Conservation (phyloP, 2,329 filamentous ascomycete species). For the Magnaporthiopsis rhizophila region DNA sequence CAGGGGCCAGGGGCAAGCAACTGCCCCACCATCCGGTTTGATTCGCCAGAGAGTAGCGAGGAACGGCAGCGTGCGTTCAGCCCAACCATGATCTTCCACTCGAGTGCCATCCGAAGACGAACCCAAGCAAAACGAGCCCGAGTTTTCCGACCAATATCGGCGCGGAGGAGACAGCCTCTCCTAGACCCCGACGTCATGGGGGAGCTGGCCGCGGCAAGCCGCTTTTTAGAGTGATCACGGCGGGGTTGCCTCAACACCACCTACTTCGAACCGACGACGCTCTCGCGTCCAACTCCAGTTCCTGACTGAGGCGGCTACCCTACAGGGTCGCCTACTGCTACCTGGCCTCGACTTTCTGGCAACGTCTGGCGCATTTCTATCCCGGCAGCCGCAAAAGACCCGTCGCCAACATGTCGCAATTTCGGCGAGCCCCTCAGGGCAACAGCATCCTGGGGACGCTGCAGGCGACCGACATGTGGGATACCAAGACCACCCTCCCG, state of each 20-base stretch:
- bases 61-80: not conserved
- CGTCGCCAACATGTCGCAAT: conserved; percentile 5
- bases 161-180: not conserved
- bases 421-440: conserved; percentile 16
- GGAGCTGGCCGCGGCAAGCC: not conserved
- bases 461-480: conserved; percentile 71
- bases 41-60: not conserved
- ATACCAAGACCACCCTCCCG: conserved; percentile 69
- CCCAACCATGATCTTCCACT: not conserved
- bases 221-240: not conserved
- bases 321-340: not conserved
- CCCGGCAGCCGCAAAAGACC: not conserved
- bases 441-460: conserved; percentile 65
- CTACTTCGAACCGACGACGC: not conserved
- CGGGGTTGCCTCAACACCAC: not conserved
- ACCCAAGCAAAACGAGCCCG: not conserved
- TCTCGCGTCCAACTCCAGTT: not conserved
- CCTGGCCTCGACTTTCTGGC: not conserved
- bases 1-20: not conserved
- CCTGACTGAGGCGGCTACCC: too few species aligned
- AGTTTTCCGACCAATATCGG: not conserved
- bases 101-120: not conserved
- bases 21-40: not conserved
- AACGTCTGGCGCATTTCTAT: not conserved
- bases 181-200: not conserved